Conservation (phyloP, 306 rosid genomes). For the Prunus mume region DNA sequence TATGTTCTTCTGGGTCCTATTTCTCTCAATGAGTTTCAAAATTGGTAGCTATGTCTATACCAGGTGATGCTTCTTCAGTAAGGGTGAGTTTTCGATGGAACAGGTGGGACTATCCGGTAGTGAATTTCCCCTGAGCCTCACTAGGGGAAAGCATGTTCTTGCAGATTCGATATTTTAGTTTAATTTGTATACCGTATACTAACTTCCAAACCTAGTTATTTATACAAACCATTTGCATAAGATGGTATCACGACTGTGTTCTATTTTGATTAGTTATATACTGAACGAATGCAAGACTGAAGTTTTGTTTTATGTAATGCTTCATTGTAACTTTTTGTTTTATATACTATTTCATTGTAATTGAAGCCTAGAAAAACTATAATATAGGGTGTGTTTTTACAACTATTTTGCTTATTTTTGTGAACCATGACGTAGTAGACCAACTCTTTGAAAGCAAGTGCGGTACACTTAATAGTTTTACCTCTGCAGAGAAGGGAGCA, state of each 20-base stretch:
- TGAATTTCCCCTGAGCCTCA: constrained; percentile 6
- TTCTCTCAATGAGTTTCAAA: constrained; percentile 67
- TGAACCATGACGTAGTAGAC: too few species aligned
- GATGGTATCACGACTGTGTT: background rate
- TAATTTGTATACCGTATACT: constrained; percentile 17
- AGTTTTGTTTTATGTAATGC: background rate
- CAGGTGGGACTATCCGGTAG: background rate
- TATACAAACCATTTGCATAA: background rate
- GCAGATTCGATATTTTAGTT: constrained; percentile 27
- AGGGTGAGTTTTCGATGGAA: background rate
- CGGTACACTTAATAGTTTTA: too few species aligned
- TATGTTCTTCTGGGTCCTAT: constrained; percentile 58
- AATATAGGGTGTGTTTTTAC: background rate
- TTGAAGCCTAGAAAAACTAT: background rate
- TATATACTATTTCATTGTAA: background rate
- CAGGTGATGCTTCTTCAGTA: constrained; percentile 30
- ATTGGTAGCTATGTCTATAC: constrained; percentile 58
- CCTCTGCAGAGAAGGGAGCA: too few species aligned
- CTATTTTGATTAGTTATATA: background rate
- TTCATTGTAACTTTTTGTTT: background rate
- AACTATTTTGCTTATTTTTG: background rate
- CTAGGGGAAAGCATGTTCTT: constrained; percentile 18
- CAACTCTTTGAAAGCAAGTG: too few species aligned
- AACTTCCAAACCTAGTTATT: constrained; percentile 3
- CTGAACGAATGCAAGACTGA: background rate